These are phyloP conservation scores for Cyclotella cryptica DNA, from an alignment of 108 stramenopile species.

Conservation along the genomic window DNA sequence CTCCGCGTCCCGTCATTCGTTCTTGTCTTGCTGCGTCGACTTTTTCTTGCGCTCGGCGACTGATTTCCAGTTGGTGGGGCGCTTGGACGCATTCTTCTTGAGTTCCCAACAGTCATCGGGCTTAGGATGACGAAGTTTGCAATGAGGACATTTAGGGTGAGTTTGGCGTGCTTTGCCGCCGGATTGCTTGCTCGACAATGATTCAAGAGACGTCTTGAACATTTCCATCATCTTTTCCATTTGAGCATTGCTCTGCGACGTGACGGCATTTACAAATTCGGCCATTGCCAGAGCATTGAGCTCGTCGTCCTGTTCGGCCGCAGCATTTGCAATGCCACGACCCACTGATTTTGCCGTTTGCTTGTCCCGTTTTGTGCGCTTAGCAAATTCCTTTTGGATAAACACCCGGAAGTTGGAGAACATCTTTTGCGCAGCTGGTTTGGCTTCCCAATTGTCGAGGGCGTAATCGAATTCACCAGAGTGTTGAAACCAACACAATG, in stretches of 20 bases:
- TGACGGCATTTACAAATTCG: too few species aligned
- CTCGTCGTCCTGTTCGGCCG: too few species aligned
- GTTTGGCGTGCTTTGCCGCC: neutral
- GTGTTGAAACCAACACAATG: too few species aligned
- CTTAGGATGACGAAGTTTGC: neutral
- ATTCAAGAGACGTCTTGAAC: neutral
- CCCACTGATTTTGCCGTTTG: neutral
- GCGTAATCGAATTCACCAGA: too few species aligned
- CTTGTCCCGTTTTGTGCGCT: too few species aligned
- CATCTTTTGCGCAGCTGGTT: neutral
- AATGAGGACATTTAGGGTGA: neutral
- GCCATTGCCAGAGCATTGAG: too few species aligned
- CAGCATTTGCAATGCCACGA: neutral
- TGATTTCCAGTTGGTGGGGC: neutral
- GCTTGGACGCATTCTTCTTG: constrained; percentile 1
- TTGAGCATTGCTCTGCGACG: too few species aligned
- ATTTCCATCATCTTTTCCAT: neutral
- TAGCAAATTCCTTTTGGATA: too few species aligned
- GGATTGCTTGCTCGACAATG: neutral
- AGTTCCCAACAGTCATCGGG: neutral
- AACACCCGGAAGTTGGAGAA: neutral
- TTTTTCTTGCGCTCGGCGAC: constrained; percentile 1
- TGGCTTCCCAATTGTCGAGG: too few species aligned
- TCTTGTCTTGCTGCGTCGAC: neutral
- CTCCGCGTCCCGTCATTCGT: constrained; percentile 1